Percentiles rank a stretch among this genome's conserved stretches.
Conservation (phyloP, 1,139 yeast species). For the Debaryomycetaceae sp. region DNA sequence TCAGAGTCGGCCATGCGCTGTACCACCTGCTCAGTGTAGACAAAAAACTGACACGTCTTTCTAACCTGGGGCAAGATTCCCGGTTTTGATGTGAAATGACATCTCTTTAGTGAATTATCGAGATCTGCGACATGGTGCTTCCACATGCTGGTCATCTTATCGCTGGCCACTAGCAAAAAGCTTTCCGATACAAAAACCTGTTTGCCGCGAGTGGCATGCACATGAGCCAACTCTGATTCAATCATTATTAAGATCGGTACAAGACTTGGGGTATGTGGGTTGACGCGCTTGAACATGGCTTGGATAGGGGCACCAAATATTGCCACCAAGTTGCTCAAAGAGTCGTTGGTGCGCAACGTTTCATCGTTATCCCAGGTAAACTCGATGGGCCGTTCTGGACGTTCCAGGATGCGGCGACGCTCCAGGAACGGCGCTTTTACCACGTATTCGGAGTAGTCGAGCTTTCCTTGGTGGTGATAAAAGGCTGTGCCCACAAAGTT, state of each 20-base stretch:
- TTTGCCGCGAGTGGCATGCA: conserved; percentile 26
- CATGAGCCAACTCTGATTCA: conserved; percentile 26
- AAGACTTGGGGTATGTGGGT: conserved; percentile 26
- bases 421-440: conserved; percentile 26
- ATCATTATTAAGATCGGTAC: conserved; percentile 30
- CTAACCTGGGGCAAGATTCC: conserved; percentile 27
- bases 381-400: neutral
- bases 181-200: conserved; percentile 55
- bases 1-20: conserved; percentile 12
- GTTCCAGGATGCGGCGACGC: conserved; percentile 7
- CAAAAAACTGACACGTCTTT: conserved; percentile 22
- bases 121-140: conserved; percentile 45
- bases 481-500: conserved; percentile 55
- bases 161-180: conserved; percentile 40
- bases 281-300: conserved; percentile 23
- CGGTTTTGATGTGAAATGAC: conserved; percentile 32
- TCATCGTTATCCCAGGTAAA: conserved; percentile 16
- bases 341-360: conserved; percentile 26
- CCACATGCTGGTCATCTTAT: conserved; percentile 50
- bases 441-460: conserved; percentile 40
- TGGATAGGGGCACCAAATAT: conserved; percentile 43
- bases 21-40: conserved; percentile 24
- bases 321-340: conserved; percentile 39
- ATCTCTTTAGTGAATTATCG: conserved; percentile 40
- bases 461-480: conserved; percentile 43